Evolutionary conservation across 345 rosid species (phyloP).

Genomic region (Gossypium australe): DNA sequence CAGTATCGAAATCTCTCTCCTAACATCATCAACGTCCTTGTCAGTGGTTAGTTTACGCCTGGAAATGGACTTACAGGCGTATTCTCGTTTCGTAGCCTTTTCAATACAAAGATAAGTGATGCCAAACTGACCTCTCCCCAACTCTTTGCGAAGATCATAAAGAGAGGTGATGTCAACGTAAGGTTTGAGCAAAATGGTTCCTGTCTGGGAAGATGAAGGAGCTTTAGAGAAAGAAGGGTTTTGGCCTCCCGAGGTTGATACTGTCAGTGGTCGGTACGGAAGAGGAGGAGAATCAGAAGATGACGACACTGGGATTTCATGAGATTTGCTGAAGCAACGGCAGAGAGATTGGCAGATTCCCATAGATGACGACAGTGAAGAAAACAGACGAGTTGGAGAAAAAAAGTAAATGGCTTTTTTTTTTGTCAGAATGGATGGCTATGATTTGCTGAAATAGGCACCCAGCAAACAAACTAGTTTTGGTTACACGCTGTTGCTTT

Average conservation of each 20-base stretch:
- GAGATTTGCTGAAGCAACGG: slow-evolving; percentile 40
- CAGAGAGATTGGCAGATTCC: slow-evolving; percentile 33
- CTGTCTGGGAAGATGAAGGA: slow-evolving; percentile 37
- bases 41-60: slow-evolving; percentile 44
- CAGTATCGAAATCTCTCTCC: slow-evolving; percentile 68
- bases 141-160: slow-evolving; percentile 56
- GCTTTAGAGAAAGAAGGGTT: slow-evolving; percentile 13
- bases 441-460: slow-evolving; percentile 1
- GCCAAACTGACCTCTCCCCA: slow-evolving; percentile 86
- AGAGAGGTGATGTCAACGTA: slow-evolving; percentile 46
- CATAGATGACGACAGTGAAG: slow-evolving; percentile 8
- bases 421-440: slow-evolving; percentile 11
- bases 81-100: slow-evolving; percentile 50
- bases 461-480: background rate
- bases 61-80: slow-evolving; percentile 85
- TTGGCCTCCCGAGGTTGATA: slow-evolving; percentile 5
- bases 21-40: slow-evolving; percentile 57
- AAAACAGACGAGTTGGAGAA: background rate
- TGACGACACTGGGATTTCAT: slow-evolving; percentile 51
- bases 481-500: background rate
- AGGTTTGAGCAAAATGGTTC: slow-evolving; percentile 50
- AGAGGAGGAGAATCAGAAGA: slow-evolving; percentile 43
- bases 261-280: slow-evolving; percentile 24
- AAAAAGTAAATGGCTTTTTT: background rate
- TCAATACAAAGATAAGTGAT: slow-evolving; percentile 67